phyloP scores from a whole-genome alignment of 805 yeast species.

The Ogataea paraovalis region DNA sequence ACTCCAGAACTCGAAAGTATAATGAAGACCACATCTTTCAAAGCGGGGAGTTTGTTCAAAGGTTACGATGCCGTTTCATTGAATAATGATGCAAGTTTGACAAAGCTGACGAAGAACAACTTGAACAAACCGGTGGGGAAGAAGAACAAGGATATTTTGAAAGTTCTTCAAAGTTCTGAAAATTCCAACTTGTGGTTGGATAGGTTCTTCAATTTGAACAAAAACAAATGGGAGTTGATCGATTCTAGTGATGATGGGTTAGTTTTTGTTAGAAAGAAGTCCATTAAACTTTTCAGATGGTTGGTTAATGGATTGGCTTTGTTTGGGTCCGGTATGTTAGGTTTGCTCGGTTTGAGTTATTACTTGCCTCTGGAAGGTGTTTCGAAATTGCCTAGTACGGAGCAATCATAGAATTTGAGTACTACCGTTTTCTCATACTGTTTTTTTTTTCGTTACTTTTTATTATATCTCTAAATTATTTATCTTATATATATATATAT shows the following conservation, averaged over 20 bases:
- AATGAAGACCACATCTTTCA: neutral
- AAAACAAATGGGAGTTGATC: slow-evolving; percentile 48
- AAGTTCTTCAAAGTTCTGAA: slow-evolving; percentile 26
- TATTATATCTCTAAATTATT: neutral
- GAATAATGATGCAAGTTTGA: slow-evolving; percentile 32
- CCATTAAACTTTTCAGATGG: slow-evolving; percentile 7
- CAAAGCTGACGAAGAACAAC: neutral
- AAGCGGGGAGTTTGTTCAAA: neutral
- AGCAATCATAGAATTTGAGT: too few relatives aligned
- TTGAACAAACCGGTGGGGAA: neutral
- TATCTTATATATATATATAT: neutral
- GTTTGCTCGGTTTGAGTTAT: slow-evolving; percentile 26
- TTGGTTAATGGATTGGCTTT: slow-evolving; percentile 26
- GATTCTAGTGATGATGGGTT: slow-evolving; percentile 44
- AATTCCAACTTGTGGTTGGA: slow-evolving; percentile 35
- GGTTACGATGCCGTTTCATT: slow-evolving; percentile 19
- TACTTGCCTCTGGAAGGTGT: neutral
- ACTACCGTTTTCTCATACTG: too few relatives aligned
- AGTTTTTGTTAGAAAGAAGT: slow-evolving; percentile 36
- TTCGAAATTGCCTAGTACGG: slow-evolving; percentile 3
- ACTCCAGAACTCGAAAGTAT: neutral
- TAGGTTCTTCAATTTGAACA: slow-evolving; percentile 39
- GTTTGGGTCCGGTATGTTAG: slow-evolving; percentile 27
- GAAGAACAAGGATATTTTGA: neutral
- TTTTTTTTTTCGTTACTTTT: neutral